phyloP scores from a whole-genome alignment of 1,139 yeast species.

The Spathaspora jeffriesii region DNA sequence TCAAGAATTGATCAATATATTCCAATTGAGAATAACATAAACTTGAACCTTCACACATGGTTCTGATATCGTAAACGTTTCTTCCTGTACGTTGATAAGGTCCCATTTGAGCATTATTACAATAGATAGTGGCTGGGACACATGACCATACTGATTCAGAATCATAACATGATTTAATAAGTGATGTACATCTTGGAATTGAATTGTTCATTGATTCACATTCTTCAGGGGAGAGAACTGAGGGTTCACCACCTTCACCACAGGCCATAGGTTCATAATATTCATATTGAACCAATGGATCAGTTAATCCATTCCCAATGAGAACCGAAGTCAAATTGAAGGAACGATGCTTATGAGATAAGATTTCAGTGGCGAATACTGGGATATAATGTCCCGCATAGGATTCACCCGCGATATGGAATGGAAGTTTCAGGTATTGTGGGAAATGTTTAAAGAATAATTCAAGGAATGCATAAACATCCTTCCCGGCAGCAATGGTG shows the following conservation, averaged over 20 bases:
- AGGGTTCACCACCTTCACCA: conserved; percentile 86
- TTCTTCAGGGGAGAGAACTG: conserved; percentile 77
- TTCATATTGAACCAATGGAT: conserved; percentile 85
- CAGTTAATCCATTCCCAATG: conserved; percentile 97
- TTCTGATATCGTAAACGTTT: conserved; percentile 92
- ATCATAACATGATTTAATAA: conserved; percentile 81
- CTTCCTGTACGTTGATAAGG: conserved; percentile 91
- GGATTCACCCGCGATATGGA: conserved; percentile 99
- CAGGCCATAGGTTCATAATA: conserved; percentile 98
- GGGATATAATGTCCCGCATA: conserved; percentile 99
- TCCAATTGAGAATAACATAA: conserved; percentile 63
- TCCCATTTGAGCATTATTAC: conserved; percentile 83
- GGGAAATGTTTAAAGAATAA: conserved; percentile 93
- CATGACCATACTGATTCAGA: conserved; percentile 83
- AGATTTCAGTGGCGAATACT: conserved; percentile 84
- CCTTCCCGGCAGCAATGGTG: conserved; percentile 90
- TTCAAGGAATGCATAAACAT: conserved; percentile 88
- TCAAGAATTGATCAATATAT: conserved; percentile 35
- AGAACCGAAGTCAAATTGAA: conserved; percentile 86
- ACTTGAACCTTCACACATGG: conserved; percentile 74
- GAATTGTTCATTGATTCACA: conserved; percentile 75
- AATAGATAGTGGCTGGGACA: conserved; percentile 91
- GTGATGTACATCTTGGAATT: conserved; percentile 77
- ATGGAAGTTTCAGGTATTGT: conserved; percentile 60
- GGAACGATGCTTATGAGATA: conserved; percentile 72